Percentiles rank a stretch among this genome's conserved stretches.
Evolutionary conservation across 1,139 yeast species (phyloP).

Genomic region (Yamadazyma atmosphaerica): DNA sequence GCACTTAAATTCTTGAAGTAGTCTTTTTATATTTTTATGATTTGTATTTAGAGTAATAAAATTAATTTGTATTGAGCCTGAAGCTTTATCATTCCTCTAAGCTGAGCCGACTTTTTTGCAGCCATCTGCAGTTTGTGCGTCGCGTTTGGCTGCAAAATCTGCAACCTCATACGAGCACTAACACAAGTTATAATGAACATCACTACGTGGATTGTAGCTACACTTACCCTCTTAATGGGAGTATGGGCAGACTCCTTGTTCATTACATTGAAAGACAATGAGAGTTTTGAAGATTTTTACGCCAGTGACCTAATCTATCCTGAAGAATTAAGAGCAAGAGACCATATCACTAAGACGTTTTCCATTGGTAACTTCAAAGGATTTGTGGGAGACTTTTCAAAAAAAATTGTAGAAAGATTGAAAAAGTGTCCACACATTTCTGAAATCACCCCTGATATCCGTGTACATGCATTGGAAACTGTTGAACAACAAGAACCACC

Average conservation of each 20-base stretch:
- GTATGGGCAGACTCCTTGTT: conserved; percentile 18
- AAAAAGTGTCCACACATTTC: conserved; percentile 51
- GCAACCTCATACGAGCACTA: not conserved
- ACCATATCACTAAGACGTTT: conserved; percentile 45
- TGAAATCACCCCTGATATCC: conserved; percentile 59
- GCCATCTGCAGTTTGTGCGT: too few relatives aligned
- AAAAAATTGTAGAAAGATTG: conserved; percentile 47
- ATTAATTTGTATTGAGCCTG: too few relatives aligned
- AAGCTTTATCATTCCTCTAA: too few relatives aligned
- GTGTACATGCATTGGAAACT: conserved; percentile 46
- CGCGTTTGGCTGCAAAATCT: not conserved
- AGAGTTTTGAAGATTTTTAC: conserved; percentile 40
- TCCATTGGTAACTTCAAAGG: conserved; percentile 67
- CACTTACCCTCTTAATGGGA: not conserved
- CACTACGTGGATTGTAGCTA: not conserved
- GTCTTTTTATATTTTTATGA: not conserved
- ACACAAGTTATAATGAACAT: not conserved
- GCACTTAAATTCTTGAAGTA: conserved; percentile 43
- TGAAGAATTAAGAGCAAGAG: conserved; percentile 35
- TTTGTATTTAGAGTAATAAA: too few relatives aligned
- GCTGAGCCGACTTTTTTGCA: not conserved
- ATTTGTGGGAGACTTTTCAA: conserved; percentile 58
- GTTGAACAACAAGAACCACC: conserved; percentile 52
- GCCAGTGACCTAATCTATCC: conserved; percentile 36
- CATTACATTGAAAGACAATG: conserved; percentile 27